Evolutionary conservation across 164 flowering plant genomes (phyloP), one percentile per base, ranked within the genome.

Genomic region (Santalum album): DNA sequence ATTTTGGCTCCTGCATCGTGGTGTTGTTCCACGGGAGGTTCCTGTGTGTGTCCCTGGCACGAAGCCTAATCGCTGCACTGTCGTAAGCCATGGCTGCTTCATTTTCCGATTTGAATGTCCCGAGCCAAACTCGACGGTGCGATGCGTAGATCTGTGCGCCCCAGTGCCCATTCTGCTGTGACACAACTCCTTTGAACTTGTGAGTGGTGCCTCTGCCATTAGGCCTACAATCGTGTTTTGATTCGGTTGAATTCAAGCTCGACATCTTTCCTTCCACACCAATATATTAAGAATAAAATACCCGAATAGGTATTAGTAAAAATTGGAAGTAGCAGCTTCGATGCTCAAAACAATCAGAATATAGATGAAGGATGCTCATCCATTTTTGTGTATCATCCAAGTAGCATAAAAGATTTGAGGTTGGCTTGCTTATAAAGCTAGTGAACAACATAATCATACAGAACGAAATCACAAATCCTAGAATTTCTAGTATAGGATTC

Each of bases 71-170:
- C 0, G 83, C 67, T 0, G 85, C 85, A 22, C 75, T 78, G 27
- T 82, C 88, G 26, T 82, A 79, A 1, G 88, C 88, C 76, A 61
- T 73, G 1, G 85, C 88, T 0, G 88, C 85, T 19, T 64, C 77
- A 12, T 23, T 62, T 53, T 75, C 83, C 0, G 81, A 43, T 22
- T 70, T 72, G 47, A 79, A 82, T 0, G 84, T 82, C 6, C 88
- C 88, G 0, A 79, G 71, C 89, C 89, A 82, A 26, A 79, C 65
- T 29, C 81, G 55, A 7, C 64, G 72, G 25, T 79, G 81, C 25
- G 72, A 72, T 1, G 76, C 75, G 24, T 80, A 82, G 11, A 82
- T 82, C 42, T 82, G 85, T 9, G 89, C 89, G 0, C 89, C 85
- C 85, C 83, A 82, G 21, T 70, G 65, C 0, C 85, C 83, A 27